Conservation (phyloP, 805 yeast species). For the Hanseniaspora thailandica region DNA sequence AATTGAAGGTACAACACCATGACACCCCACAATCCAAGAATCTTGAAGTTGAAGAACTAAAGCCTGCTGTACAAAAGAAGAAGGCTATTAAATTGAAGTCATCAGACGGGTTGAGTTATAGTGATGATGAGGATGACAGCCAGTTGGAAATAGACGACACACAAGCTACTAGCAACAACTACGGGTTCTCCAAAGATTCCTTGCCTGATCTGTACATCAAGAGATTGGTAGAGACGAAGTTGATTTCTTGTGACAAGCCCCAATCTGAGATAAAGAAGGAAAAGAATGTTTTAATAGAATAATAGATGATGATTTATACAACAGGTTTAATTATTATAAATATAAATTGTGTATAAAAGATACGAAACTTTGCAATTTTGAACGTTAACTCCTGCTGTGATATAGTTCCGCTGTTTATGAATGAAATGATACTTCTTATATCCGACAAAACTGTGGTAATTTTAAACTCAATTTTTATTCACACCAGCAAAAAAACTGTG, state of each 20-base stretch:
- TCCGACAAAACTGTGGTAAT: not conserved
- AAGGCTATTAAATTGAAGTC: not conserved
- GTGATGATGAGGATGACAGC: not conserved
- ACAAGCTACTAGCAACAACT: not conserved
- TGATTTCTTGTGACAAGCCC: not conserved
- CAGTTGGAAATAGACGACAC: not conserved
- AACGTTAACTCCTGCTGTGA: too few relatives aligned
- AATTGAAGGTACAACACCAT: not conserved
- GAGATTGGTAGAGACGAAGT: not conserved
- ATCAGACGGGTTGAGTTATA: not conserved
- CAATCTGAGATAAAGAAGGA: not conserved
- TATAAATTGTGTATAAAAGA: too few relatives aligned
- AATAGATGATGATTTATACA: too few relatives aligned
- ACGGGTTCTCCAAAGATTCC: constrained; percentile 5
- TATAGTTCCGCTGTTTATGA: too few relatives aligned
- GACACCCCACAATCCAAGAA: not conserved
- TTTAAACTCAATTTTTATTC: too few relatives aligned
- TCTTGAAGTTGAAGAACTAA: not conserved
- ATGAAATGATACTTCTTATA: too few relatives aligned
- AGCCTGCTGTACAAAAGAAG: not conserved
- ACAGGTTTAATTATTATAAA: too few relatives aligned
- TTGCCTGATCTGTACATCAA: constrained; percentile 5
- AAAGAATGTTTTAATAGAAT: too few relatives aligned
- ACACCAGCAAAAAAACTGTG: not conserved
- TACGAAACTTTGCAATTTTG: too few relatives aligned